These are phyloP conservation scores for Schizothecium vesticola DNA, from an alignment of 495 filamentous ascomycete species.

Conservation along the genomic window DNA sequence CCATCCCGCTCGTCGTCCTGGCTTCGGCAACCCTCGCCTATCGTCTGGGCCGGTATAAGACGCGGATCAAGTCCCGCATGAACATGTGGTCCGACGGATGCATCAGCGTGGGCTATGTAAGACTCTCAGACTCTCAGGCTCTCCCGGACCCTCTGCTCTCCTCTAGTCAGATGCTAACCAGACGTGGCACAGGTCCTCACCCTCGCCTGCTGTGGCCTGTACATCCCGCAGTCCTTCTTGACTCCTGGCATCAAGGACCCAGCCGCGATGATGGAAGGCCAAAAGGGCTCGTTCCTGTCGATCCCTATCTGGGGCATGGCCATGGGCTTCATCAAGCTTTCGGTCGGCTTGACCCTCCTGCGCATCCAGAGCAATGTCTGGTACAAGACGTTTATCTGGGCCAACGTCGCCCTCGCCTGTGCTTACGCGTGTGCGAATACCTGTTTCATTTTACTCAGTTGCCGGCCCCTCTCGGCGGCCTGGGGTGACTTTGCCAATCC, in stretches of 20 bases:
- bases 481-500: background rate
- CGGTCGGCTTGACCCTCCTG: background rate
- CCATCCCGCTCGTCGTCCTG: background rate
- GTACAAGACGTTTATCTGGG: background rate
- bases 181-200: background rate
- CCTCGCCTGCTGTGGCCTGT: background rate
- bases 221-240: background rate
- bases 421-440: background rate
- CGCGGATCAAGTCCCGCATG: background rate
- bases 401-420: background rate
- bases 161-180: background rate
- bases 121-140: background rate
- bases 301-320: background rate
- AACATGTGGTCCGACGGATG: background rate
- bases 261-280: background rate
- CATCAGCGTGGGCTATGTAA: background rate
- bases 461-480: background rate
- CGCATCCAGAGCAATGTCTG: background rate
- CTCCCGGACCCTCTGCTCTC: background rate
- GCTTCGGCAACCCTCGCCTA: background rate
- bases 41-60: background rate
- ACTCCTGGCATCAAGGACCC: background rate
- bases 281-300: background rate
- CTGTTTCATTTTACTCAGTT: background rate
- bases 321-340: background rate